Evolutionary conservation across 805 yeast species (phyloP).

Genomic region (Kuraishia capsulata): DNA sequence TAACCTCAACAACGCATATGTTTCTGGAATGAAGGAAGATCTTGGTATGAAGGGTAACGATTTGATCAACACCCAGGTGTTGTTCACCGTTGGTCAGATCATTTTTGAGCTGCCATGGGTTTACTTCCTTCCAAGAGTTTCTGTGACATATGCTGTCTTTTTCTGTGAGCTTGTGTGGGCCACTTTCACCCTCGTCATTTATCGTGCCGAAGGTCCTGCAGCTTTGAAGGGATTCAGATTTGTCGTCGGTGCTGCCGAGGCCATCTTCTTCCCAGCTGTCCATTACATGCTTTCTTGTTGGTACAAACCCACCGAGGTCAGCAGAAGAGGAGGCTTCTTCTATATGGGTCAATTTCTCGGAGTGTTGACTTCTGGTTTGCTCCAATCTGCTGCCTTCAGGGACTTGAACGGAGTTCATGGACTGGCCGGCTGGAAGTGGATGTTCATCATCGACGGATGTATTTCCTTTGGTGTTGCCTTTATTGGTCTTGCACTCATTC

Average conservation of each 20-base stretch:
- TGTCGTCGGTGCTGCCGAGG: slow-evolving; percentile 57
- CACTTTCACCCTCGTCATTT: slow-evolving; percentile 16
- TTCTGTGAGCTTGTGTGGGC: slow-evolving; percentile 19
- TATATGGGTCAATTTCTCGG: slow-evolving; percentile 57
- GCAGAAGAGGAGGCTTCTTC: slow-evolving; percentile 50
- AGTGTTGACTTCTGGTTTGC: slow-evolving; percentile 48
- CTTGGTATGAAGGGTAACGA: slow-evolving; percentile 41
- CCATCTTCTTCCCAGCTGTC: slow-evolving; percentile 52
- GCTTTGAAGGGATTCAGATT: slow-evolving; percentile 53
- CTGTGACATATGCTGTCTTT: slow-evolving; percentile 7
- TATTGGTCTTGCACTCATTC: slow-evolving; percentile 26
- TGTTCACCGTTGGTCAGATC: slow-evolving; percentile 23
- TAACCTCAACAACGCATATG: slow-evolving; percentile 58
- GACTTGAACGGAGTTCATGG: slow-evolving; percentile 38
- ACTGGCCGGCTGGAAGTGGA: slow-evolving; percentile 58
- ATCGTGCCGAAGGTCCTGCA: slow-evolving; percentile 26
- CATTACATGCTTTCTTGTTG: slow-evolving; percentile 51
- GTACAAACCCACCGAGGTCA: slow-evolving; percentile 45
- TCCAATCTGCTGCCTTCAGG: slow-evolving; percentile 44
- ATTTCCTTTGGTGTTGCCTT: slow-evolving; percentile 33
- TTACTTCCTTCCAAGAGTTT: slow-evolving; percentile 3
- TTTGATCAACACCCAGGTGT: slow-evolving; percentile 22
- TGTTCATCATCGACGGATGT: slow-evolving; percentile 54
- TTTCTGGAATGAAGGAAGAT: slow-evolving; percentile 51
- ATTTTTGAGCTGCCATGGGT: slow-evolving; percentile 6